Base-by-base conservation (phyloP, 2,329 filamentous ascomycete genomes). In the Calonectria pauciramosa region DNA sequence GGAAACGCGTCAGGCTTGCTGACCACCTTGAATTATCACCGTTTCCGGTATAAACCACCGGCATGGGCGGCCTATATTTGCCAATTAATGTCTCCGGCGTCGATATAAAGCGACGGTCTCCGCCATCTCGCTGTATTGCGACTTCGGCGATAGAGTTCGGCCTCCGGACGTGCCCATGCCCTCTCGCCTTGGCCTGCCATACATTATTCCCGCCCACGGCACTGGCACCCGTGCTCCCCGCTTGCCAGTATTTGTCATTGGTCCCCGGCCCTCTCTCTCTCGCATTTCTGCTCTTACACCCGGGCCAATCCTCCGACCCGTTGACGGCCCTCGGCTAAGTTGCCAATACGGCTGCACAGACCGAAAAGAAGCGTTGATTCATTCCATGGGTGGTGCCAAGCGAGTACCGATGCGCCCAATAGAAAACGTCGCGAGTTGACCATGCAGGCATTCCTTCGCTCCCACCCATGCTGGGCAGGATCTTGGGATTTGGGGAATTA, bases 131-230 rank as follows among this genome's bases (percentile, higher is more conserved):
- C 47, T 47, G 66, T 68, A 44, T 56, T 30, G 66, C 49, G 38
- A 44, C 34, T 72, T 72, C 70, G 70, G 70, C 36, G 70, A 67
- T 72, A 72, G 51, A n/a, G 26, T 54, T 67, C 63, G 63, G 70
- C 41, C 51, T 72, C 70, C 32, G 68, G 56, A 34, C 8, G n/a
- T 65, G 54, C 28, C 54, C 32, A 34, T 41, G 11, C 23, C 4
- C 36, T 41, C n/a, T 36, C 28, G 11, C 63, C 63, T 11, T 54
- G 32, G 44, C n/a, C 44, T 47, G n/a, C 44, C 44, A 23, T 5
- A 10, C 34, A 18, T 38, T 59, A 18, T 63, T 51, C 44, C 54
- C 56, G 52, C 36, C 20, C 20, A 63, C 68, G 54, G 68, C 59
- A 32, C 30, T 41, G 47, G 38, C n/a, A 38, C 38, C 67, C 67